Evolutionary conservation across 2,329 filamentous ascomycete species (phyloP), one percentile per base, ranked within the genome.

Genomic region (Clarireedia hainanense): DNA sequence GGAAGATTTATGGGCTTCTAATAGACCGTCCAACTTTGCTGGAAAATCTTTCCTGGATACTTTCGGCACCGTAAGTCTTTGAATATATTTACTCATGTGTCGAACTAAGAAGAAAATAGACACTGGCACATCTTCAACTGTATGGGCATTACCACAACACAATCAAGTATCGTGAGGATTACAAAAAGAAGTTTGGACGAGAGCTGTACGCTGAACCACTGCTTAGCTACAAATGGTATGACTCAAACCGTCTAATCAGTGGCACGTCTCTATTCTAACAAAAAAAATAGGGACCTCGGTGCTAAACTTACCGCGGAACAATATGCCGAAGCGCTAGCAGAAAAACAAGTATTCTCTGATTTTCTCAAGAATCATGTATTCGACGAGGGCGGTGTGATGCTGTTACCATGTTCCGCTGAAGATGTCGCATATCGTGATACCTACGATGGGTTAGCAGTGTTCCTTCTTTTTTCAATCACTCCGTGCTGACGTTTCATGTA

Each of bases 331-430:
- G 61, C 62, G 2, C 42, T 50, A 2, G 2, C 52, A 20, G 47
- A 58, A 7, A 60, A 56, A 50, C 30, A 34, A 10, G 9, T 56
- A 5, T 61, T 61, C 30, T 45, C 52, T 2, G 20, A 47, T 1
- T 63, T 63, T 17, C n/a, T 64, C 2, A 17, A 50, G 39, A 49
- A 57, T 7, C 37, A 57, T 23, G 23, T 63, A 2, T 55, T 64
- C 15, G 47, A 7, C 4, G 14, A 54, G 6, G 57, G 57, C n/a
- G 59, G 58, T 1, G 55, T 63, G 14, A 55, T 64, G 49, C 30
- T 64, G 15, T 30, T 64, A 3, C 61, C 61, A 2, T 57, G 49
- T 17, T 59, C 55, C 4, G 26, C 34, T 30, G 24, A 51, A 23
- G 50, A 58, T 7, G 14, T 57, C 3, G 24, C 24, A 9, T 61